Evolutionary conservation across 345 rosid species (phyloP).

Genomic region (Citrus glauca): DNA sequence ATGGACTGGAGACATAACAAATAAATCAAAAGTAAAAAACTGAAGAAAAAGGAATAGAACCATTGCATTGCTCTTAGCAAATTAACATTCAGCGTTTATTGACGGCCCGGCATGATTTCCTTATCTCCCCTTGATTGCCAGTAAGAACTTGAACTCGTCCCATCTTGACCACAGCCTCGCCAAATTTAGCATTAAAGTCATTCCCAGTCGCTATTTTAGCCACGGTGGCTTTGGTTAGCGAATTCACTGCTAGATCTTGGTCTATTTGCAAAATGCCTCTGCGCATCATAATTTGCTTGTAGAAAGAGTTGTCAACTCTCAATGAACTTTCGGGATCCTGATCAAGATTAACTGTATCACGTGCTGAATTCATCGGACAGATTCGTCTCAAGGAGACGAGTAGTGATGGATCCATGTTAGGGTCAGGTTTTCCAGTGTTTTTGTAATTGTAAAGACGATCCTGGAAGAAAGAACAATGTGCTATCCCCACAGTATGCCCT

Average conservation of each 20-base stretch:
- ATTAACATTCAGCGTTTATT: conserved; percentile 9
- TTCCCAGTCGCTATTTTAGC: conserved; percentile 18
- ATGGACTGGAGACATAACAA: no score
- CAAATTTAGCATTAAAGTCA: conserved; percentile 39
- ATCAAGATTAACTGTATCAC: conserved; percentile 32
- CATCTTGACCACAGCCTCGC: conserved; percentile 46
- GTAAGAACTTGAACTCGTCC: conserved; percentile 30
- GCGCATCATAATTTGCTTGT: conserved; percentile 28
- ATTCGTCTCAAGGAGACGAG: conserved; percentile 14
- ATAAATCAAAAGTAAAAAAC: neutral
- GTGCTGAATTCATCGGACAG: conserved; percentile 15
- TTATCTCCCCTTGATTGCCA: conserved; percentile 36
- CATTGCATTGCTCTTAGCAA: neutral
- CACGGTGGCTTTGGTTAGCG: conserved; percentile 27
- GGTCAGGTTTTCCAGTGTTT: conserved; percentile 44
- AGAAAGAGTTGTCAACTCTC: conserved; percentile 46
- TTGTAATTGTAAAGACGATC: conserved; percentile 54
- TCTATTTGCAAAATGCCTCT: conserved; percentile 55
- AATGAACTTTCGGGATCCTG: conserved; percentile 35
- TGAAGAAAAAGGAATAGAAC: neutral
- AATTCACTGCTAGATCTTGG: conserved; percentile 39
- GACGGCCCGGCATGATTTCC: conserved; percentile 43
- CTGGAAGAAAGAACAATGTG: conserved; percentile 48
- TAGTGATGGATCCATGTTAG: conserved; percentile 43
- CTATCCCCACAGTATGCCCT: conserved; percentile 55